A percentile compares a stretch with the other conserved stretches of the same genome.
These are phyloP conservation scores for Trichocladium uniseriatum DNA, from an alignment of 495 filamentous ascomycete genomes.

Conservation along the genomic window DNA sequence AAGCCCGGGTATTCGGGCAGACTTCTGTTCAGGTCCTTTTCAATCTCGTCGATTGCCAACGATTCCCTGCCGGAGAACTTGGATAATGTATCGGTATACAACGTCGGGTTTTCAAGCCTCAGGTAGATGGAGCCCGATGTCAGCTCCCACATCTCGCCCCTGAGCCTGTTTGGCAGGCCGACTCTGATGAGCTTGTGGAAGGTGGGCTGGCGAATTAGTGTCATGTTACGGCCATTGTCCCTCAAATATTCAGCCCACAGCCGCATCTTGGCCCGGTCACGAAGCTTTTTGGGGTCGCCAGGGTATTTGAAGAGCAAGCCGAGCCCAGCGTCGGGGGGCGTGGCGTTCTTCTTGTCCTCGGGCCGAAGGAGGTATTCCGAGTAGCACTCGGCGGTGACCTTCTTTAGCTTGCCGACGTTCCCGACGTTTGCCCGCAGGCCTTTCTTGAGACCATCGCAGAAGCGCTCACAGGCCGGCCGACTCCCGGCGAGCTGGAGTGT, in stretches of 20 bases:
- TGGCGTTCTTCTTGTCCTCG: constrained; percentile 46
- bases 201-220: constrained; percentile 85
- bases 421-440: constrained; percentile 75
- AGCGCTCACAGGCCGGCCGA: constrained; percentile 80
- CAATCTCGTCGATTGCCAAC: constrained; percentile 94
- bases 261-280: constrained; percentile 94
- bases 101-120: constrained; percentile 71
- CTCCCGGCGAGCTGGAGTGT: constrained; percentile 84
- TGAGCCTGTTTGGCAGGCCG: constrained; percentile 82
- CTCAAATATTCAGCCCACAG: constrained; percentile 93
- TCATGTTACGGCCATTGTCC: constrained; percentile 91
- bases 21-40: constrained; percentile 94
- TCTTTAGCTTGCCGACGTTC: constrained; percentile 72
- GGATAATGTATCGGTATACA: constrained; percentile 72
- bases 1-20: constrained; percentile 95
- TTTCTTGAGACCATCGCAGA: constrained; percentile 90
- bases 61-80: constrained; percentile 78
- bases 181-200: constrained; percentile 97
- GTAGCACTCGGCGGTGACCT: constrained; percentile 74
- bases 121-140: constrained; percentile 84
- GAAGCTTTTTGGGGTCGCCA: constrained; percentile 87
- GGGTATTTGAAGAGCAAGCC: constrained; percentile 93
- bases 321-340: constrained; percentile 79
- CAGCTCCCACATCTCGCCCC: constrained; percentile 94
- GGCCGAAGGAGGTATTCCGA: constrained; percentile 79